Percentiles rank a stretch among this genome's conserved stretches.
Evolutionary conservation across 139 green algal species (phyloP).

Genomic region (Tetraselmis striata): DNA sequence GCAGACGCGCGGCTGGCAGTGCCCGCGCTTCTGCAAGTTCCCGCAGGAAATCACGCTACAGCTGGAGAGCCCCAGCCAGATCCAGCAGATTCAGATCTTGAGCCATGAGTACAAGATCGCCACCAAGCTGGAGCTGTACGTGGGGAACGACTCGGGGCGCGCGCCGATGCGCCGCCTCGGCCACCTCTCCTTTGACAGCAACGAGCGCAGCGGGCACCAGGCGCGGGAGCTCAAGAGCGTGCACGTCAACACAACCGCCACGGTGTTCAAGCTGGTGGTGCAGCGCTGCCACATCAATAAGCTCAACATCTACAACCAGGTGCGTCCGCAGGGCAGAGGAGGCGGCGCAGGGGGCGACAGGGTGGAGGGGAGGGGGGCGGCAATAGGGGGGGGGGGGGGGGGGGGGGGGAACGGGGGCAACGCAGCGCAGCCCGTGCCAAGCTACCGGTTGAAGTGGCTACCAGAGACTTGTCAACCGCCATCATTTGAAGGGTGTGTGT

Average conservation of each 20-base stretch:
- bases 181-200: slow-evolving; percentile 82
- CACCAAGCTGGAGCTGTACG: slow-evolving; percentile 72
- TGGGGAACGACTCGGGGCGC: slow-evolving; percentile 22
- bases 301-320: slow-evolving; percentile 87
- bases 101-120: slow-evolving; percentile 93
- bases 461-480: no score
- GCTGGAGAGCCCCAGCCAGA: slow-evolving; percentile 52
- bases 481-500: no score
- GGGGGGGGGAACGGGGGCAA: no score
- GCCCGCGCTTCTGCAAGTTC: slow-evolving; percentile 68
- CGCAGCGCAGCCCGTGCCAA: no score
- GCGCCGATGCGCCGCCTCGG: slow-evolving; percentile 53
- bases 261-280: slow-evolving; percentile 60
- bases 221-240: slow-evolving; percentile 89
- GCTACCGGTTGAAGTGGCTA: no score
- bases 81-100: slow-evolving; percentile 87
- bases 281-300: slow-evolving; percentile 82
- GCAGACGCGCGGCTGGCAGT: slow-evolving; percentile 78
- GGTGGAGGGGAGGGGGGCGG: no score
- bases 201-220: slow-evolving; percentile 74
- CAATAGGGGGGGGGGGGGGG: no score
- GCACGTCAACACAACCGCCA: slow-evolving; percentile 53
- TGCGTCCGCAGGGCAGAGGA: no score
- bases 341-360: no score
- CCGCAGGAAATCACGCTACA: slow-evolving; percentile 73